Evolutionary conservation across 2,329 filamentous ascomycete species (phyloP).

Genomic region (Aschersonia sp.): DNA sequence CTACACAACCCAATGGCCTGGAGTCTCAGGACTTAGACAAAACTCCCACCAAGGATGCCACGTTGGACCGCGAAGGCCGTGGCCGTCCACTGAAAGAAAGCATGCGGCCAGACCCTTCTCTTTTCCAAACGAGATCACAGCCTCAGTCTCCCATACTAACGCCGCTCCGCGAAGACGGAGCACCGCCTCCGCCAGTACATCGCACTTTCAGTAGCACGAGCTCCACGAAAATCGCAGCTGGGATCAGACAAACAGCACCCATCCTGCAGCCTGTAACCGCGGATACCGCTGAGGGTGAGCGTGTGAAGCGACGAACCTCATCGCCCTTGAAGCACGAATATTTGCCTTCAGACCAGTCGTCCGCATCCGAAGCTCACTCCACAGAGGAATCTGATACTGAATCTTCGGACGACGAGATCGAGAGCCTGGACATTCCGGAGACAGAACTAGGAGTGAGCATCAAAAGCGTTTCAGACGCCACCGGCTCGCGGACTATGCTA

Average conservation of each 20-base stretch:
- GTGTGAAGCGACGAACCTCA: slow-evolving; percentile 58
- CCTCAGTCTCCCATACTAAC: slow-evolving; percentile 13
- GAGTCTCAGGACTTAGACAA: slow-evolving; percentile 2
- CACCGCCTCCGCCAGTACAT: slow-evolving; percentile 40
- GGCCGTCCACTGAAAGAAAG: slow-evolving; percentile 19
- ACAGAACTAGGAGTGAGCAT: slow-evolving; percentile 46
- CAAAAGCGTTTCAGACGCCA: slow-evolving; percentile 15
- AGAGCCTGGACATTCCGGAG: slow-evolving; percentile 45
- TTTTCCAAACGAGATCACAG: slow-evolving; percentile 14
- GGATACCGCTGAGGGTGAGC: slow-evolving; percentile 28
- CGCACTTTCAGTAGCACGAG: slow-evolving; percentile 25
- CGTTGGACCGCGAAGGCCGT: slow-evolving; percentile 7
- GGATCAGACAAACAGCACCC: slow-evolving; percentile 6
- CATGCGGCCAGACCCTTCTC: slow-evolving; percentile 21
- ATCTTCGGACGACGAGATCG: slow-evolving; percentile 40
- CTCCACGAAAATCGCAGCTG: slow-evolving; percentile 14
- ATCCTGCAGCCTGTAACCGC: slow-evolving; percentile 8
- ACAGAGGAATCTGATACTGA: slow-evolving; percentile 34
- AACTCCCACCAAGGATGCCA: slow-evolving; percentile 9
- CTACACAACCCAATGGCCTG: background rate
- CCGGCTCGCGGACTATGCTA: slow-evolving; percentile 24
- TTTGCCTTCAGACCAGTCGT: slow-evolving; percentile 61
- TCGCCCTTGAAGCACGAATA: slow-evolving; percentile 97
- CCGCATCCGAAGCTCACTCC: slow-evolving; percentile 36
- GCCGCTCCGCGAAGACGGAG: slow-evolving; percentile 35